phyloP scores from a whole-genome alignment of 2,329 filamentous ascomycete genomes.

The Pseudogymnoascus sp. region DNA sequence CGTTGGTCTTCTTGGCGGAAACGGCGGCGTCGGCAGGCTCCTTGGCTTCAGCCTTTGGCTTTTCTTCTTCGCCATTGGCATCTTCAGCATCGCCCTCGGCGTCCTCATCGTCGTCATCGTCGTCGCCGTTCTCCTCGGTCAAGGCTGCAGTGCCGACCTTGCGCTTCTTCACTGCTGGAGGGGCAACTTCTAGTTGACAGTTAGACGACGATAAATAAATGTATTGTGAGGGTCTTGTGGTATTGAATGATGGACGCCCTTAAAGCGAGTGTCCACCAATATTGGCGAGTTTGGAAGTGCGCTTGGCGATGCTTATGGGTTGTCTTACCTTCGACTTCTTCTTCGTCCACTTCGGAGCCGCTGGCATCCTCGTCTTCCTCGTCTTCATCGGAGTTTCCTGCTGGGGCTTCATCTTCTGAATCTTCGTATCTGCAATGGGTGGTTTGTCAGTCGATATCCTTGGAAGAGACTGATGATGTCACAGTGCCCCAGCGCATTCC shows the following conservation, averaged over 20 bases:
- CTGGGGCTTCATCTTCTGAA: slow-evolving; percentile 27
- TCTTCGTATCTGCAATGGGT: slow-evolving; percentile 26
- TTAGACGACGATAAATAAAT: neutral
- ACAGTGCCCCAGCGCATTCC: neutral
- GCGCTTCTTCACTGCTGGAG: slow-evolving; percentile 25
- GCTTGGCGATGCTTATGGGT: neutral
- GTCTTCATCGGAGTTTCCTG: slow-evolving; percentile 32
- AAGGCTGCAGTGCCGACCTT: slow-evolving; percentile 17
- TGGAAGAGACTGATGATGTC: slow-evolving; percentile 4
- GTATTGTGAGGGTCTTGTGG: neutral
- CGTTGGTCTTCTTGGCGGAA: slow-evolving; percentile 1
- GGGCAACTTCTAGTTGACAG: slow-evolving; percentile 16
- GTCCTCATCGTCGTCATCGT: slow-evolving; percentile 14
- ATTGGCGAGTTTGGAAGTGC: slow-evolving; percentile 10
- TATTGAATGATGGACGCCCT: neutral
- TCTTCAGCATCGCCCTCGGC: slow-evolving; percentile 14
- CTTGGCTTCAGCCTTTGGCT: neutral
- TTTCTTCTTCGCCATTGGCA: slow-evolving; percentile 10
- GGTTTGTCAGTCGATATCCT: slow-evolving; percentile 17
- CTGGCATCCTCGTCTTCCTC: slow-evolving; percentile 23
- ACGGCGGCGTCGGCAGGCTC: neutral
- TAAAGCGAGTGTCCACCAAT: neutral
- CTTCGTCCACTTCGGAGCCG: slow-evolving; percentile 20
- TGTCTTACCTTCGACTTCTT: slow-evolving; percentile 17
- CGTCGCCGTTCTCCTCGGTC: neutral